Percentiles rank a stretch among this genome's conserved stretches.
These are phyloP conservation scores for Leccinum boreale DNA, from an alignment of 768 basidiomycete species.

Conservation along the genomic window DNA sequence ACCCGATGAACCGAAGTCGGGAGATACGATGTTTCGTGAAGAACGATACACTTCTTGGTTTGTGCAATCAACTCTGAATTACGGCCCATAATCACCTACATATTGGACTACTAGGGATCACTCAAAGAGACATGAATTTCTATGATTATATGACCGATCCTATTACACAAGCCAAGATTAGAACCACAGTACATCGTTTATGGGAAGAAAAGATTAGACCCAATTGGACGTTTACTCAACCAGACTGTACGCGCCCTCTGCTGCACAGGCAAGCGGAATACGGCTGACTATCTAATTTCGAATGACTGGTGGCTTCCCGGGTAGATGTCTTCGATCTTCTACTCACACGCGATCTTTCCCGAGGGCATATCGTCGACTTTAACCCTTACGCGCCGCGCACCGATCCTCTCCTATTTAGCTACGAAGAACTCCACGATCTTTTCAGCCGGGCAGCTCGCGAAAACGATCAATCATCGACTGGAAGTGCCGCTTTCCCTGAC, in stretches of 20 bases:
- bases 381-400: slow-evolving; percentile 85
- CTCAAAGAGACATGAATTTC: slow-evolving; percentile 85
- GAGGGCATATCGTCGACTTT: slow-evolving; percentile 86
- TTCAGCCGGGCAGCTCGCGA: slow-evolving; percentile 15
- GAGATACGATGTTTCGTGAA: slow-evolving; percentile 93
- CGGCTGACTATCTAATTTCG: background rate
- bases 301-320: background rate
- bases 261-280: background rate
- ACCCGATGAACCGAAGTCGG: slow-evolving; percentile 75
- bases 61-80: slow-evolving; percentile 1
- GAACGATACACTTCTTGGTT: slow-evolving; percentile 68
- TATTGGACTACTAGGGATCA: slow-evolving; percentile 52
- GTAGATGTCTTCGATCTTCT: slow-evolving; percentile 80
- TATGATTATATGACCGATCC: slow-evolving; percentile 82
- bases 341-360: slow-evolving; percentile 73
- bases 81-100: background rate
- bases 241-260: slow-evolving; percentile 57
- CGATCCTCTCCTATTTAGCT: slow-evolving; percentile 85
- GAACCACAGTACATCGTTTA: slow-evolving; percentile 48
- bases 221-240: slow-evolving; percentile 48
- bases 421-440: slow-evolving; percentile 61
- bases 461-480: background rate
- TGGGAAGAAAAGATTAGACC: slow-evolving; percentile 68
- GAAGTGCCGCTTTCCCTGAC: background rate
- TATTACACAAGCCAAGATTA: slow-evolving; percentile 50